Evolutionary conservation across 257 asterid species (phyloP), one percentile per base, ranked within the genome.

Genomic region (Gynochthodes officinalis): DNA sequence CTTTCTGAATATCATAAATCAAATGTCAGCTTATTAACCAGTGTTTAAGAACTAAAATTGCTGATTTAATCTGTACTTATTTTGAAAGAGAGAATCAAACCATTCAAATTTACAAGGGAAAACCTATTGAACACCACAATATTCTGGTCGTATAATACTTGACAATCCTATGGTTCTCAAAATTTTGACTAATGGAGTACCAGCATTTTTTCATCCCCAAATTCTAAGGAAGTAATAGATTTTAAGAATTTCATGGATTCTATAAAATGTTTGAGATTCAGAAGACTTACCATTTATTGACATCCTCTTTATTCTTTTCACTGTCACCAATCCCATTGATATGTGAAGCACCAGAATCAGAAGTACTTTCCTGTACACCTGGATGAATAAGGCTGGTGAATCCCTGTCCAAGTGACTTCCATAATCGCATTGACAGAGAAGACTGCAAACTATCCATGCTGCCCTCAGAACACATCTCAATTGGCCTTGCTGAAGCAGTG

Each of bases 401-500:
- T 5, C 90, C 86, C 75, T 80, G 64, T 64, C 93, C 96, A 28
- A 86, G 57, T 3, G 93, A 86, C 72, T 81, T 85, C 93, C 90
- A 88, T 61, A 89, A 69, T 59, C 92, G 82, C 40, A 75, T 71
- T 15, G 88, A 81, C 60, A 84, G 73, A 35, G 93, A 81, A 18
- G 84, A 62, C 69, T 75, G 83, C 69, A 73, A 37, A 73, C 79
- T 69, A 53, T 28, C 76, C 67, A 25, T 23, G 67, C 72, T 81
- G 71, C 76, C 83, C 73, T 72, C 81, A 68, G 81, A 79, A 54
- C 81, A 73, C 73, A 78, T 70, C 61, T 85, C 95, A 64, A 87
- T 66, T 39, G 74, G 78, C 50, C 58, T 64, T 21, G 97, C 96
- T 69, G 87, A 69, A 33, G 78, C 82, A 63, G 81, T 52, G 57